A percentile compares a stretch with the other conserved stretches of the same genome.
These are phyloP conservation scores for Colletotrichum navitas DNA, from an alignment of 2,329 filamentous ascomycete species.

Conservation along the genomic window DNA sequence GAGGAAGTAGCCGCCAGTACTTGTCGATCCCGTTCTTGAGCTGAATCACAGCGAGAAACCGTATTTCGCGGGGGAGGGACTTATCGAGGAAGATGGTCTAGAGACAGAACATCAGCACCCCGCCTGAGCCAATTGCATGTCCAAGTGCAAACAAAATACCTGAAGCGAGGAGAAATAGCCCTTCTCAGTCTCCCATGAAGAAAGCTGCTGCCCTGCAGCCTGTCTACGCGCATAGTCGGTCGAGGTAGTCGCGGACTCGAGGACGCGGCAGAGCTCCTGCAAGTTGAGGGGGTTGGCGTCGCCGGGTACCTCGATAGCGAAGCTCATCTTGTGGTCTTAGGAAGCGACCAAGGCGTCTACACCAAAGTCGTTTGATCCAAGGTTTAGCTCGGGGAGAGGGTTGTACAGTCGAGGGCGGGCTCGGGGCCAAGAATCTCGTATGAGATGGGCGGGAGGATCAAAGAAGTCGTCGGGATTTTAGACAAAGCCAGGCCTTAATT, in stretches of 20 bases:
- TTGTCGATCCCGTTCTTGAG: conserved; percentile 97
- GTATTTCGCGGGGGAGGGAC: conserved; percentile 79
- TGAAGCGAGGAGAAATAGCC: conserved; percentile 78
- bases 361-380: conserved; percentile 26
- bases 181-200: conserved; percentile 75
- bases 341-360: conserved; percentile 33
- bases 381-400: background rate
- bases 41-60: conserved; percentile 92
- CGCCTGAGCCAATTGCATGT: background rate
- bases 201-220: conserved; percentile 76
- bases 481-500: conserved; percentile 20
- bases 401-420: background rate
- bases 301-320: conserved; percentile 82
- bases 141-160: conserved; percentile 56
- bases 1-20: conserved; percentile 81
- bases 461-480: conserved; percentile 38
- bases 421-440: conserved; percentile 8
- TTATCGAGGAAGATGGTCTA: conserved; percentile 86
- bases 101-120: conserved; percentile 24
- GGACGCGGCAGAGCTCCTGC: conserved; percentile 72
- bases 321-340: conserved; percentile 66
- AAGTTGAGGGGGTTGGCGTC: conserved; percentile 80
- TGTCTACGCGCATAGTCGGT: conserved; percentile 73
- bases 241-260: conserved; percentile 71
- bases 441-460: conserved; percentile 21